phyloP scores from a whole-genome alignment of 305 asterid species.

The Ilex paraguariensis region DNA sequence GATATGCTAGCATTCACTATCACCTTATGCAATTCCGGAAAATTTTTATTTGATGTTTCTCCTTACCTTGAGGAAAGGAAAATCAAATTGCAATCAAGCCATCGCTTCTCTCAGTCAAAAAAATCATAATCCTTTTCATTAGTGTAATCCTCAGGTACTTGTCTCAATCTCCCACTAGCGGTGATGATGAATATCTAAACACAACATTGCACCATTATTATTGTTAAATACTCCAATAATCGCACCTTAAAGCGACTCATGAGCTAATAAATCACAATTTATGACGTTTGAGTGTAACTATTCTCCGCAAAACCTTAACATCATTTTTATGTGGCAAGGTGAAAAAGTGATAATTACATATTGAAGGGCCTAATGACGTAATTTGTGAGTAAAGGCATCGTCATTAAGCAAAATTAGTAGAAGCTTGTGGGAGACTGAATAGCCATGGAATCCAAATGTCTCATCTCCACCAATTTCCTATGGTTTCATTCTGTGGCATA shows the following conservation, averaged over 20 bases:
- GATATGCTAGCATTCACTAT: too few species aligned
- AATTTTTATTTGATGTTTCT: too few species aligned
- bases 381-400: constrained; percentile 14
- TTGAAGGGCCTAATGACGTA: constrained; percentile 1
- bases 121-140: too few species aligned
- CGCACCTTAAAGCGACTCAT: constrained; percentile 17
- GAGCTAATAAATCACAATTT: constrained; percentile 15
- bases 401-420: background rate
- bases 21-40: too few species aligned
- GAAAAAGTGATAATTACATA: background rate
- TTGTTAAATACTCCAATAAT: constrained; percentile 16
- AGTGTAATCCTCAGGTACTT: too few species aligned
- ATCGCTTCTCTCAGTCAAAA: too few species aligned
- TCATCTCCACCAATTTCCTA: too few species aligned
- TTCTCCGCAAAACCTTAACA: background rate
- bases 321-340: constrained; percentile 1
- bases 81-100: too few species aligned
- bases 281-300: background rate
- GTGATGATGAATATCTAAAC: constrained; percentile 1
- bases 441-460: too few species aligned
- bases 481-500: too few species aligned
- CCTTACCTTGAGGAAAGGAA: too few species aligned
- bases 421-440: constrained; percentile 1
- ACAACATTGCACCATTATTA: constrained; percentile 18
- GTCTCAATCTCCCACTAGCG: too few species aligned